Evolutionary conservation across 139 green algal species (phyloP), one percentile per base, ranked within the genome.

Genomic region (Chlamydomonas urium): DNA sequence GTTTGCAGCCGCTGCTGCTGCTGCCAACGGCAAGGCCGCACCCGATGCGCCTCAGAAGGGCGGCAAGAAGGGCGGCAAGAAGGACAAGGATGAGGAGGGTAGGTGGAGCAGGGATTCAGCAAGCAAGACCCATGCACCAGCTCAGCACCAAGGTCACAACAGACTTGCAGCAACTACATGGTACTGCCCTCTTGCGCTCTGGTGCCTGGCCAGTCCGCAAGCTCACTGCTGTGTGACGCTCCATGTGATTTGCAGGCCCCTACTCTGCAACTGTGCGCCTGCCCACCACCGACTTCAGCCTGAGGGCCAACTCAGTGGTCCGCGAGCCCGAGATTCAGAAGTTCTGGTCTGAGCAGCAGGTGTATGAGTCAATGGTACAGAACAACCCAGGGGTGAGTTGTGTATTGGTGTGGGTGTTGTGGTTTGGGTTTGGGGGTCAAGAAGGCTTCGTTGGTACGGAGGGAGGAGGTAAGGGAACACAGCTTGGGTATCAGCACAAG

Each of bases 291-390:
- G 77, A 72, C 21, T 99, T 99, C 81, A 90, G 87, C 80, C 88
- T 99, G 87, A 88, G 95, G 8, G 95, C 94, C 66, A 99, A 99
- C 80, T 87, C 78, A 21, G 77, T 88, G 0, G 81, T 91, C 60
- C 82, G 90, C 0, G 95, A 99, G 86, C 95, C 95, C 1, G 80
- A 98, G 77, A 92, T 99, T 59, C 95, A 99, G 38, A 71, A 29
- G 10, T 71, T 71, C 63, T 71, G 63, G 63, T 32, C 36, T n/a
- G 38, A 71, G 34, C 31, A 33, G 32, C n/a, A 34, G 63, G 24
- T 57, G 32, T 71, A 71, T 23, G 37, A 71, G 63, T 8, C 21
- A 14, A 14, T 71, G 24, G 6, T 56, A 4, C 37, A 71, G 26
- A 80, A 81, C 59, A 82, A 83, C 37, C 56, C 69, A 0, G 88